These are phyloP conservation scores for Corynespora cassiicola DNA, from an alignment of 2,329 filamentous ascomycete genomes.

Conservation along the genomic window DNA sequence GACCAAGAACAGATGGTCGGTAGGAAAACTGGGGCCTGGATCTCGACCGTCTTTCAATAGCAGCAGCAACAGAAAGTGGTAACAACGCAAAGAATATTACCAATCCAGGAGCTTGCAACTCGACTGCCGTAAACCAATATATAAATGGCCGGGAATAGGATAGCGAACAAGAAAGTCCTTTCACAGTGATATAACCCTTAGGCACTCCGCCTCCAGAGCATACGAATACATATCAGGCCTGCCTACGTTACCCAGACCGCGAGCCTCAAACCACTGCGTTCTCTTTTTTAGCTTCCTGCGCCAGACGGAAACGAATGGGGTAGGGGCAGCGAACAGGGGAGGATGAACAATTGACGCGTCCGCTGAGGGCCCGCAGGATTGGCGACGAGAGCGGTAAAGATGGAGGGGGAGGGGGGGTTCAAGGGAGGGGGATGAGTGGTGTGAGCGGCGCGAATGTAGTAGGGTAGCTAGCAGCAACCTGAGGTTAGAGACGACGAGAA, in stretches of 20 bases:
- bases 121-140: conserved; percentile 9
- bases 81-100: conserved; percentile 2
- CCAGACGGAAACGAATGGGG: conserved; percentile 11
- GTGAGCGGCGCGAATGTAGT: no score
- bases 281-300: conserved; percentile 15
- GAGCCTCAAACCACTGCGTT: conserved; percentile 10
- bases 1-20: no score
- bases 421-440: no score
- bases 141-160: background rate
- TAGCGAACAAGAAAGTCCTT: conserved; percentile 6
- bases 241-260: conserved; percentile 20
- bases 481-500: no score
- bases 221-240: conserved; percentile 31
- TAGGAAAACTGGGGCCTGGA: background rate
- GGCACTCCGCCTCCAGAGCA: conserved; percentile 31
- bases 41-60: no score
- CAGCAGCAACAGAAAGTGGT: conserved; percentile 6
- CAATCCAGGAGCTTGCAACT: conserved; percentile 14
- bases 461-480: no score
- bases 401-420: conserved; percentile 8
- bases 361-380: conserved; percentile 1
- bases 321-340: background rate
- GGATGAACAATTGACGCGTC: conserved; percentile 1
- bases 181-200: no score
- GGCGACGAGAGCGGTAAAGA: background rate